Percentiles rank a stretch among this genome's conserved stretches.
These are phyloP conservation scores for Xerocomus amazonicus DNA, from an alignment of 1,284 basidiomycete genomes.

Conservation along the genomic window DNA sequence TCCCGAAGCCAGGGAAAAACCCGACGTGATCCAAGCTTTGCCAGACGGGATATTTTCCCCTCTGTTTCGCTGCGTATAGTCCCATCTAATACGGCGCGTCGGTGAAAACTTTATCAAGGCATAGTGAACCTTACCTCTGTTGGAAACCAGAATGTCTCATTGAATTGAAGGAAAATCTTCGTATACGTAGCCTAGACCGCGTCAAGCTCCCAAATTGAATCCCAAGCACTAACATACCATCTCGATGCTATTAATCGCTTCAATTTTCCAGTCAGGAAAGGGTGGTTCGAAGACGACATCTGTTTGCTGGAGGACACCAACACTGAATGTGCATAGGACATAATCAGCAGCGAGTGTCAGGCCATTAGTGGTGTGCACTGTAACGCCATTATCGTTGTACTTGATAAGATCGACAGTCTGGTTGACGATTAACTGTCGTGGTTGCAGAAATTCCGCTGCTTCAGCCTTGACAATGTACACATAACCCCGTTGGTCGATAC, in stretches of 20 bases:
- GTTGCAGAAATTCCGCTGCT: conserved; percentile 47
- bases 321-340: conserved; percentile 60
- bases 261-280: conserved; percentile 60
- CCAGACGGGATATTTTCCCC: conserved; percentile 68
- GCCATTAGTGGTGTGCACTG: conserved; percentile 45
- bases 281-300: conserved; percentile 55
- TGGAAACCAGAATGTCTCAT: conserved; percentile 65
- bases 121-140: conserved; percentile 45
- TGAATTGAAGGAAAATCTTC: conserved; percentile 68
- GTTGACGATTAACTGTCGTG: conserved; percentile 47
- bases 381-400: conserved; percentile 44
- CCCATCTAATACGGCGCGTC: conserved; percentile 42
- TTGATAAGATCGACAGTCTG: conserved; percentile 49
- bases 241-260: conserved; percentile 61
- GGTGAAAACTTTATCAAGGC: not conserved
- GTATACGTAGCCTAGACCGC: conserved; percentile 52
- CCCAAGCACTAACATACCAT: conserved; percentile 43
- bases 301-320: conserved; percentile 59
- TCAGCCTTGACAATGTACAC: conserved; percentile 53
- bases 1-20: conserved; percentile 59
- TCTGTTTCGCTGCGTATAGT: conserved; percentile 59
- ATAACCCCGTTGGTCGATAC: conserved; percentile 61
- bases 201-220: not conserved
- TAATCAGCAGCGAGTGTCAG: conserved; percentile 47
- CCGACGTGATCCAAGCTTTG: conserved; percentile 59